Evolutionary conservation across 306 rosid genomes (phyloP).

Genomic region (Ceratonia siliqua): DNA sequence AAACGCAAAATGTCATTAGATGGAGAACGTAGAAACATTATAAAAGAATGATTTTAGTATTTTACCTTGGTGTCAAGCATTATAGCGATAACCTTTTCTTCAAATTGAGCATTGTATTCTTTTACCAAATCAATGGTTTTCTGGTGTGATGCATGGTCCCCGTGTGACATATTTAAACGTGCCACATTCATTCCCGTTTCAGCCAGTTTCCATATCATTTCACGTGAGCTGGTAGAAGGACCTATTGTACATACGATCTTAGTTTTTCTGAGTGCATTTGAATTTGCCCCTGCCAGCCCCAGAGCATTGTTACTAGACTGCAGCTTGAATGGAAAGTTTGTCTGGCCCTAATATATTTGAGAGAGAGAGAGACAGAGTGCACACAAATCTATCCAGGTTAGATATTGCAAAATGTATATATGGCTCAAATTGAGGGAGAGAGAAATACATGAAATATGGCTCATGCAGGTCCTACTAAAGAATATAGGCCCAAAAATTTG

Average conservation of each 20-base stretch:
- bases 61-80: slow-evolving; percentile 96
- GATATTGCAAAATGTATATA: neutral
- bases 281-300: slow-evolving; percentile 28
- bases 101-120: slow-evolving; percentile 76
- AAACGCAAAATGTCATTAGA: neutral
- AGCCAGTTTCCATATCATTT: slow-evolving; percentile 93
- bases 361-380: neutral
- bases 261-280: slow-evolving; percentile 60
- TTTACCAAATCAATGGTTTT: slow-evolving; percentile 78
- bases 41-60: too few species aligned
- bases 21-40: neutral
- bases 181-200: slow-evolving; percentile 89
- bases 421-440: neutral
- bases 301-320: slow-evolving; percentile 28
- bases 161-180: slow-evolving; percentile 94
- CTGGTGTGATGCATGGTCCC: slow-evolving; percentile 86
- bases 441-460: neutral
- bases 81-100: slow-evolving; percentile 75
- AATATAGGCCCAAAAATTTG: neutral
- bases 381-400: slow-evolving; percentile 17
- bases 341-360: slow-evolving; percentile 39
- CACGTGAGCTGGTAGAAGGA: slow-evolving; percentile 81
- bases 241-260: slow-evolving; percentile 93
- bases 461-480: neutral
- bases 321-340: slow-evolving; percentile 36